Evolutionary conservation across 2,329 filamentous ascomycete genomes (phyloP).

Genomic region (Pseudogymnoascus sp.): DNA sequence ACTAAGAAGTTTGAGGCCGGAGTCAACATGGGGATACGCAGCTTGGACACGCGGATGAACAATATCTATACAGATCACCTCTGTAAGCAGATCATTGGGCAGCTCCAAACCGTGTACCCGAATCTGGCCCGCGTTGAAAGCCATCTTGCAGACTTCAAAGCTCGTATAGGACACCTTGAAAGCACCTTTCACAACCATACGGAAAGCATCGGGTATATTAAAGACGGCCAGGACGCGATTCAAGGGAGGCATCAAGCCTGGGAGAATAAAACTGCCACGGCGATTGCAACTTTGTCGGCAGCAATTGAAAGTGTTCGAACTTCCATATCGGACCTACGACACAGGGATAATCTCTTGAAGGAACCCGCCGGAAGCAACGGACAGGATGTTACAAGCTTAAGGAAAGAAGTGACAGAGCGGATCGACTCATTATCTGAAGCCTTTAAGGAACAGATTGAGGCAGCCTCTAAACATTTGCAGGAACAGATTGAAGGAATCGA

Average conservation of each 20-base stretch:
- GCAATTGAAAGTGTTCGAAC: not conserved
- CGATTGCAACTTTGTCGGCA: not conserved
- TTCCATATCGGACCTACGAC: not conserved
- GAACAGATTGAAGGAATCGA: not conserved
- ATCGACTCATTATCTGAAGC: not conserved
- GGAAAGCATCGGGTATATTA: not conserved
- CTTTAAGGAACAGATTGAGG: not conserved
- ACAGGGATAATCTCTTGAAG: not conserved
- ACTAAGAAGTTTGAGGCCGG: conserved; percentile 8
- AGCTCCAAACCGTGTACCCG: conserved; percentile 9
- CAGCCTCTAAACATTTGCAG: not conserved
- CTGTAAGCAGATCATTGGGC: conserved; percentile 28
- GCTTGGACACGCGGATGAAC: conserved; percentile 18
- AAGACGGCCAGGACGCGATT: not conserved
- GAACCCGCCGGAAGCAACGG: not conserved
- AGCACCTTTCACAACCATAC: not conserved
- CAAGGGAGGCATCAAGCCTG: not conserved
- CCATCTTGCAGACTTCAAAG: not conserved
- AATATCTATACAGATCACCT: conserved; percentile 30
- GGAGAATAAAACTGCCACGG: too few relatives aligned
- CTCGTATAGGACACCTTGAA: not conserved
- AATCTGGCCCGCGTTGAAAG: not conserved
- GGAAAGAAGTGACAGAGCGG: not conserved
- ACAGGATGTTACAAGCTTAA: not conserved
- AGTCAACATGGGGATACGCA: conserved; percentile 8